These are phyloP conservation scores for Aaosphaeria arxii DNA, from an alignment of 2,329 filamentous ascomycete genomes.

Conservation along the genomic window DNA sequence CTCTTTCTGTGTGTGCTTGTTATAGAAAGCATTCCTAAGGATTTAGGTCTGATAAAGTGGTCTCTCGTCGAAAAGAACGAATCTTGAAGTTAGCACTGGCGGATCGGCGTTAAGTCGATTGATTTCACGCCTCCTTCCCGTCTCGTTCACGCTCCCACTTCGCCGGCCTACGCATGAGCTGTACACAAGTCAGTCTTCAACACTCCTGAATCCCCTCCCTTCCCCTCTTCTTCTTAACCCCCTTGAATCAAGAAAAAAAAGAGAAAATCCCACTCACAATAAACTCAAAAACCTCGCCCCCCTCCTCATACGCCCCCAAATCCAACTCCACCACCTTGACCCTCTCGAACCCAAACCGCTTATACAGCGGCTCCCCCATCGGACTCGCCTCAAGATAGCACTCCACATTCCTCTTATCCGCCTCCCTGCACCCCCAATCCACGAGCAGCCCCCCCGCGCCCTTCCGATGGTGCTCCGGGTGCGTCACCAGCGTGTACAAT, in stretches of 20 bases:
- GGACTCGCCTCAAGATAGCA: slow-evolving; percentile 31
- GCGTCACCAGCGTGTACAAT: slow-evolving; percentile 31
- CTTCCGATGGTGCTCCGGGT: slow-evolving; percentile 23
- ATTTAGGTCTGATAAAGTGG: too few relatives aligned
- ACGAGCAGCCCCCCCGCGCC: slow-evolving; percentile 33
- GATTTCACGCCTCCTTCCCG: too few relatives aligned
- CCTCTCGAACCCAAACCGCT: slow-evolving; percentile 26
- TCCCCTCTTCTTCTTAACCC: too few relatives aligned
- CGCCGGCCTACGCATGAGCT: not conserved
- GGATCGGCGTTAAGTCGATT: too few relatives aligned
- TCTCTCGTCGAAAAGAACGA: too few relatives aligned
- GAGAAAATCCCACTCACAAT: too few relatives aligned
- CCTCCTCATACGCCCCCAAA: slow-evolving; percentile 22
- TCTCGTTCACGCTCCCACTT: not conserved
- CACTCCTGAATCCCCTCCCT: not conserved
- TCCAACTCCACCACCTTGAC: slow-evolving; percentile 26
- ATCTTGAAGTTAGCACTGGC: too few relatives aligned
- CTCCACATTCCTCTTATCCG: slow-evolving; percentile 28
- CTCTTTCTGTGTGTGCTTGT: too few relatives aligned
- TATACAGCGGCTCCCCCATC: slow-evolving; percentile 33
- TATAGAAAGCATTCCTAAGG: too few relatives aligned
- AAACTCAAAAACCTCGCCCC: slow-evolving; percentile 20
- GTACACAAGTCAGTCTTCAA: not conserved
- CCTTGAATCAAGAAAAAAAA: too few relatives aligned
- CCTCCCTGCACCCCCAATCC: slow-evolving; percentile 27